Conservation (phyloP, 331 rosid species). For the Phaseolus coccineus region DNA sequence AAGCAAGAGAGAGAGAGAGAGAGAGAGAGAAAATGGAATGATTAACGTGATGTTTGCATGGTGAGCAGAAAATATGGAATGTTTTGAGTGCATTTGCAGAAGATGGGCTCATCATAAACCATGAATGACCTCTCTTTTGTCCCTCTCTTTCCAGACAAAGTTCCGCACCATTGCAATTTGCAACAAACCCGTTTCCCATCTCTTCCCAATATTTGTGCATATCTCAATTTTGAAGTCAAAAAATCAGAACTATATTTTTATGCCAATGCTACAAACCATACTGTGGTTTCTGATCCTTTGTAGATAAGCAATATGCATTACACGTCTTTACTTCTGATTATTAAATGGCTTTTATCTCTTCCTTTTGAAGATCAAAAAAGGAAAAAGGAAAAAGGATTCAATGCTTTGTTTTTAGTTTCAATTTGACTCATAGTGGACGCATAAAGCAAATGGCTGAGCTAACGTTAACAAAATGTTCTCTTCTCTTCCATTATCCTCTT, state of each 20-base stretch:
- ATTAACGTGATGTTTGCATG: constrained; percentile 45
- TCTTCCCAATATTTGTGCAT: not conserved
- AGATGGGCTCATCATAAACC: constrained; percentile 53
- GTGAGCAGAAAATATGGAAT: constrained; percentile 47
- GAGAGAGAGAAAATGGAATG: not conserved
- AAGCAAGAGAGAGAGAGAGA: not conserved
- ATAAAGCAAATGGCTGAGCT: constrained; percentile 12
- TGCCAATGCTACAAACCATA: not conserved
- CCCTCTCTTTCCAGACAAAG: constrained; percentile 54
- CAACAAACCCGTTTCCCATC: constrained; percentile 38
- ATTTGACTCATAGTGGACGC: constrained; percentile 29
- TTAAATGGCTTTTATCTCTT: not conserved
- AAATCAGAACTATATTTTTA: constrained; percentile 12
- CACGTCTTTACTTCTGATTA: constrained; percentile 32
- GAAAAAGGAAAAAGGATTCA: constrained; percentile 11
- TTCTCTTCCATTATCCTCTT: constrained; percentile 33
- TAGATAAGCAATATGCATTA: constrained; percentile 34
- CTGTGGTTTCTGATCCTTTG: constrained; percentile 6
- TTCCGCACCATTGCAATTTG: constrained; percentile 39
- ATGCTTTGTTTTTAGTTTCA: constrained; percentile 23
- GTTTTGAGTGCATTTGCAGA: constrained; percentile 32
- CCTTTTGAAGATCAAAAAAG: constrained; percentile 8
- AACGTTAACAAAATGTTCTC: constrained; percentile 23
- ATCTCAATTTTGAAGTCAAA: constrained; percentile 16
- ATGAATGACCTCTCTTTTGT: constrained; percentile 51